phyloP scores from a whole-genome alignment of 2,329 filamentous ascomycete species.

The Gremmenia infestans region DNA sequence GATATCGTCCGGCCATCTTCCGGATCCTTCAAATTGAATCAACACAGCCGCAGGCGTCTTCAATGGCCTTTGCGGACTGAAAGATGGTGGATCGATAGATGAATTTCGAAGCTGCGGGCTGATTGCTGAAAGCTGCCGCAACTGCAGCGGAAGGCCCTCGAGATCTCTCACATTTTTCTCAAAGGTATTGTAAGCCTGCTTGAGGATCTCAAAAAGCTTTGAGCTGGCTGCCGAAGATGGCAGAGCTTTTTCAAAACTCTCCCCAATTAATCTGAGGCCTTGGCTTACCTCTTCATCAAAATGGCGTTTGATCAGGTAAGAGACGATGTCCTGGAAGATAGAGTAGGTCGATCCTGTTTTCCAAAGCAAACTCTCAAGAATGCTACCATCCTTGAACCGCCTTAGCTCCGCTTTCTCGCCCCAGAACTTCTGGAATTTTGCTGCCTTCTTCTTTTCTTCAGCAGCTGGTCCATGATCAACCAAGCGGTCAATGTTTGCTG shows the following conservation, averaged over 20 bases:
- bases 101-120: conserved; percentile 70
- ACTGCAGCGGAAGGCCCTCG: conserved; percentile 79
- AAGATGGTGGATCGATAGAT: conserved; percentile 51
- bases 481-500: conserved; percentile 64
- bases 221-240: conserved; percentile 31
- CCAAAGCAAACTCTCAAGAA: conserved; percentile 91
- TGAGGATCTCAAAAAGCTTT: conserved; percentile 61
- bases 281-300: conserved; percentile 49
- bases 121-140: conserved; percentile 73
- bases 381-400: conserved; percentile 92
- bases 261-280: conserved; percentile 38
- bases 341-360: conserved; percentile 53
- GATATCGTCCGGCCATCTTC: conserved; percentile 89
- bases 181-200: conserved; percentile 65
- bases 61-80: conserved; percentile 34
- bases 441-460: conserved; percentile 78
- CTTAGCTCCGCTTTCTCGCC: conserved; percentile 88
- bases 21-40: conserved; percentile 89
- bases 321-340: conserved; percentile 75
- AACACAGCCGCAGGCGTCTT: conserved; percentile 68
- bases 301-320: conserved; percentile 66
- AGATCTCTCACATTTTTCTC: conserved; percentile 73
- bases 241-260: conserved; percentile 43
- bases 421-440: conserved; percentile 86
- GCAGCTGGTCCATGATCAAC: conserved; percentile 86